Conservation (phyloP, 805 yeast species). For the Lipomyces mesembrius region DNA sequence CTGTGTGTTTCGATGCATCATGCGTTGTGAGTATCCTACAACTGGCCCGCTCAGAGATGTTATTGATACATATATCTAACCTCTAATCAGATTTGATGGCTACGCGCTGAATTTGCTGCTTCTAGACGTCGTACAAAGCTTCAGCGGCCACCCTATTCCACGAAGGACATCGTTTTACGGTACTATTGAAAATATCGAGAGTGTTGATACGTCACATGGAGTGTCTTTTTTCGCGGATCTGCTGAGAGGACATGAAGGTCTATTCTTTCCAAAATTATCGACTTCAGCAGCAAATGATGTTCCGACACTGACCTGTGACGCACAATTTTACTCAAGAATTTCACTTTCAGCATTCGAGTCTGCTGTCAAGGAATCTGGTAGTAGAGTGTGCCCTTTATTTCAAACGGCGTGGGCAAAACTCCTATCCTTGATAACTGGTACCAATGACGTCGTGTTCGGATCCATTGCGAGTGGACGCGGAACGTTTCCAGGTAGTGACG, state of each 20-base stretch:
- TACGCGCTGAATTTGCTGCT: constrained; percentile 29
- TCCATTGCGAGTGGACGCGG: constrained; percentile 38
- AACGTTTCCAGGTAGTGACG: constrained; percentile 21
- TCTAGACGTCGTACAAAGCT: constrained; percentile 9
- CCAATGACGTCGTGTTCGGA: constrained; percentile 38
- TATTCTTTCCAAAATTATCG: constrained; percentile 21
- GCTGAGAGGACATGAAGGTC: constrained; percentile 15
- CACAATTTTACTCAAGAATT: background rate
- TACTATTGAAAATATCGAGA: constrained; percentile 14
- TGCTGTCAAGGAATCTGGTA: background rate
- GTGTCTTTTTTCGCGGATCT: constrained; percentile 1
- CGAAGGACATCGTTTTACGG: constrained; percentile 13
- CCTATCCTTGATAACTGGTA: constrained; percentile 21
- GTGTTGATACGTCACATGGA: constrained; percentile 11
- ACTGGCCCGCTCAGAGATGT: background rate
- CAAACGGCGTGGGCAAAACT: constrained; percentile 37
- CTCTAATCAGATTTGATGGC: constrained; percentile 27
- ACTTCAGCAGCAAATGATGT: background rate
- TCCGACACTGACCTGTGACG: background rate
- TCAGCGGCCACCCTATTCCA: background rate
- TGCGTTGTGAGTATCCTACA: constrained; percentile 25
- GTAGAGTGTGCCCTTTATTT: constrained; percentile 17
- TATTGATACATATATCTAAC: background rate
- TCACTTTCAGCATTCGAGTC: constrained; percentile 9
- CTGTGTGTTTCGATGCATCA: constrained; percentile 31